Conservation (phyloP, 148 eudicot species). For the Chenopodium album region DNA sequence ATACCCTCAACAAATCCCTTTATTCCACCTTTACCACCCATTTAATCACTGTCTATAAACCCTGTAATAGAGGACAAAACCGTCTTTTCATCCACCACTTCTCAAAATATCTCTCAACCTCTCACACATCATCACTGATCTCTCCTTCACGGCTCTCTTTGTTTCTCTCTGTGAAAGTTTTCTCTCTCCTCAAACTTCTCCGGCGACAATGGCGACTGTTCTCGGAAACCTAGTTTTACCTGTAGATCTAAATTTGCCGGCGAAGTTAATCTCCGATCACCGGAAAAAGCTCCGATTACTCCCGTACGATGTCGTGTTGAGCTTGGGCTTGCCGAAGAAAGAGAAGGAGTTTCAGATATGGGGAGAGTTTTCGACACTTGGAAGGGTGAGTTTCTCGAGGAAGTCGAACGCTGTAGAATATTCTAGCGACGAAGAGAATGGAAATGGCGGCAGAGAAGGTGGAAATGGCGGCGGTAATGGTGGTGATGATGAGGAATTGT, state of each 20-base stretch:
- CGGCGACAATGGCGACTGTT: constrained; percentile 55
- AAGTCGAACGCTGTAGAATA: constrained; percentile 30
- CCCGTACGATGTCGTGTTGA: constrained; percentile 50
- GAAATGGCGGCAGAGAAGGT: constrained; percentile 29
- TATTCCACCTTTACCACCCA: not conserved
- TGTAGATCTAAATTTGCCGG: constrained; percentile 45
- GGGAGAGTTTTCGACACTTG: constrained; percentile 13
- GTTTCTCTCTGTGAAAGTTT: not conserved
- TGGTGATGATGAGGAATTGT: constrained; percentile 34
- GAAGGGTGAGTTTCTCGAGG: constrained; percentile 44
- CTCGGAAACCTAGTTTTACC: constrained; percentile 61
- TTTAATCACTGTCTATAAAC: not conserved
- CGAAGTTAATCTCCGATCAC: constrained; percentile 33
- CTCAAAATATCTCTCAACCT: constrained; percentile 22
- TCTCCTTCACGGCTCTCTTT: not conserved
- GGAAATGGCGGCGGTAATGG: constrained; percentile 12
- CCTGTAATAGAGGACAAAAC: not conserved
- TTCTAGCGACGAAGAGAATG: constrained; percentile 31
- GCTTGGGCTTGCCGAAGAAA: constrained; percentile 54
- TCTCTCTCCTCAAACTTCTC: constrained; percentile 17
- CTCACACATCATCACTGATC: not conserved
- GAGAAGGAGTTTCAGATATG: constrained; percentile 30
- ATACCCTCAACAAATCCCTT: not conserved
- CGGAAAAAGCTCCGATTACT: constrained; percentile 43
- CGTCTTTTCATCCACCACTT: not conserved